Evolutionary conservation across 495 filamentous ascomycete species (phyloP), one percentile per base, ranked within the genome.

Genomic region (Tuber melanosporum): DNA sequence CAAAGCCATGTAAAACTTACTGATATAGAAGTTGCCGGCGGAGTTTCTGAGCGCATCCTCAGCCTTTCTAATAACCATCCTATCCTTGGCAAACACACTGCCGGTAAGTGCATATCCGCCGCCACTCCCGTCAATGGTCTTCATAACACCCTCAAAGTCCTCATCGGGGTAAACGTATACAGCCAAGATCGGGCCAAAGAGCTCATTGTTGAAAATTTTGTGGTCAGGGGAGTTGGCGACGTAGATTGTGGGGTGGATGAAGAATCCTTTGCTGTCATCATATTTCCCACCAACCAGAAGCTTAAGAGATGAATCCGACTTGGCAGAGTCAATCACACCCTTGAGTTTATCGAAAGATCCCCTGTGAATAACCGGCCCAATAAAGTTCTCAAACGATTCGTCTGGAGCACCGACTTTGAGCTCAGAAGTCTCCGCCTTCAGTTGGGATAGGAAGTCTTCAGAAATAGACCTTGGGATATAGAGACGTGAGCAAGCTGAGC

Each of bases 21-120:
- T 97, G 86, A 96, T 90, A 84, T 96, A 96, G 85, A 95, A 96
- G 86, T 96, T 96, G 32, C 93, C 93, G 47, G 93, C 91, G 4
- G 92, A 85, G 82, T 94, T 91, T 80, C 91, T 89, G 74, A 96
- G 89, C 74, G 86, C 88, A 70, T 94, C 89, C 83, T 94, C 90
- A 7, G 93, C 93, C 49, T 88, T 82, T 22, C 88, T 87, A 75
- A 94, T 85, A 32, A 89, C 92, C 70, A 86, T 85, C 36, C 92
- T 89, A 84, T 94, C 92, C 71, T 88, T 84, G 4, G 93, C 91
- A 83, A 96, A 96, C 71, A 96, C 86, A 43, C 91, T 88, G 17
- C 93, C 93, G 19, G 93, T 95, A 76, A 96, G 88, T 17, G 88
- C 93, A 84, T 96, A 96, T 76, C 90, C 90, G 74, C 89, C 89